Conservation (phyloP, 805 yeast genomes). For the Kluyveromyces dobzhanskii region DNA sequence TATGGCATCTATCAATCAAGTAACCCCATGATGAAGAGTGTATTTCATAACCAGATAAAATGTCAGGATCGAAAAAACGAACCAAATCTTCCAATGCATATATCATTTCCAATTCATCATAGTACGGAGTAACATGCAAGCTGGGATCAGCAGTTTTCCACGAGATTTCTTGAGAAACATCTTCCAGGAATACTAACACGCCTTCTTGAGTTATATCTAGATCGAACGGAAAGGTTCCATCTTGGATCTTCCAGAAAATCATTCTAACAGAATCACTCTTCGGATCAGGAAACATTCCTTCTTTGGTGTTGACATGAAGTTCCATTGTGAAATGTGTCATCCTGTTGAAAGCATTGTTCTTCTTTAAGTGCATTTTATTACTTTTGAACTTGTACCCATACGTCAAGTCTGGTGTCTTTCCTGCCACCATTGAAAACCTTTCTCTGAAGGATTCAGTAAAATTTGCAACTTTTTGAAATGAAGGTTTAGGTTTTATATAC, state of each 20-base stretch:
- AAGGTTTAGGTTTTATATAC: slow-evolving; percentile 43
- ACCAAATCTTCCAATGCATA: slow-evolving; percentile 47
- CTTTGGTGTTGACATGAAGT: slow-evolving; percentile 52
- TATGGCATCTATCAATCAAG: slow-evolving; percentile 53
- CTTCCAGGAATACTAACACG: slow-evolving; percentile 21
- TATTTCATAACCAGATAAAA: slow-evolving; percentile 78
- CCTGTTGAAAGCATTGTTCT: slow-evolving; percentile 7
- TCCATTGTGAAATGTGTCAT: slow-evolving; percentile 51
- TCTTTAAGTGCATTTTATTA: slow-evolving; percentile 7
- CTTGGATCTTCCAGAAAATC: slow-evolving; percentile 57
- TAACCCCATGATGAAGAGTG: slow-evolving; percentile 87
- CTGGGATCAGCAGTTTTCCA: slow-evolving; percentile 12
- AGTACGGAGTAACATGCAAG: slow-evolving; percentile 34
- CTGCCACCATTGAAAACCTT: slow-evolving; percentile 3
- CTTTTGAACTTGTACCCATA: slow-evolving; percentile 10
- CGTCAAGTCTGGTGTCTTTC: slow-evolving; percentile 4
- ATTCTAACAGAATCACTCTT: slow-evolving; percentile 45
- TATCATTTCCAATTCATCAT: slow-evolving; percentile 53
- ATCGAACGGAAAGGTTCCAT: slow-evolving; percentile 31
- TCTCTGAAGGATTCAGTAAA: slow-evolving; percentile 5
- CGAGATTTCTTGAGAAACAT: slow-evolving; percentile 3
- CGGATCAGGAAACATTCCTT: slow-evolving; percentile 55
- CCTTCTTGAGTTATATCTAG: slow-evolving; percentile 33
- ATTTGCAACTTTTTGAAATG: slow-evolving; percentile 28
- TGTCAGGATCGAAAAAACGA: slow-evolving; percentile 72